Base-by-base conservation (phyloP, 1,284 basidiomycete genomes). In the Inonotus hispidus region DNA sequence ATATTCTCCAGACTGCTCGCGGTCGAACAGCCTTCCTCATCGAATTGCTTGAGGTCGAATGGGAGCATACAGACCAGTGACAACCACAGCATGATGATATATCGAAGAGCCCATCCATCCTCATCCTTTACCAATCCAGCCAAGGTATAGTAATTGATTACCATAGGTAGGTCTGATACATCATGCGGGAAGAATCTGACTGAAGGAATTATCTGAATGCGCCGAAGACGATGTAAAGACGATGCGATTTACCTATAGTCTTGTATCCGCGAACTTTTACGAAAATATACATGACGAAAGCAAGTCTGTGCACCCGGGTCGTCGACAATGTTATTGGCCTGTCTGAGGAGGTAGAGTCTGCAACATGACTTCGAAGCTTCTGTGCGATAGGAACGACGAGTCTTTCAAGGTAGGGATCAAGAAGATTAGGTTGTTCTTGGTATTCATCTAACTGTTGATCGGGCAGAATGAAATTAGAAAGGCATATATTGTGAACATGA, bases 21-120 rank as follows among this genome's bases (percentile, higher is more conserved):
- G 38, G 85, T 82, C 65, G 77, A 69, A 16, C 69, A 68, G 16
- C 77, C 77, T 11, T 70, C 71, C 57, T 85, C 82, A 68, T 95
- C 92, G 59, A 98, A 92, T 63, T 92, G 90, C 16, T 84, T 79
- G 52, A 99, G 77, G 70, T 93, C 87, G 71, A 99, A 99, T 0
- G 97, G 97, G 21, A 98, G 88, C 77, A 93, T 94, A 73, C 91
- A 91, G 56, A 98, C 89, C 16, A 99, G 82, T 16, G 93, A 92
- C 11, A 99, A 81, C 96, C 97, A 99, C 1, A 98, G 79, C 3
- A 99, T 78, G 23, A 93, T 77, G 14, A 92, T 80, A 68, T 97
- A 95, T 60, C 93, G 86, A 55, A 95, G 73, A 50, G 89, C 78
- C 97, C 97, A 99, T 46, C 82, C 77, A 14, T 68, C 67, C 0